phyloP scores from a whole-genome alignment of 2,329 filamentous ascomycete genomes.

The Ophiostoma perfectum region DNA sequence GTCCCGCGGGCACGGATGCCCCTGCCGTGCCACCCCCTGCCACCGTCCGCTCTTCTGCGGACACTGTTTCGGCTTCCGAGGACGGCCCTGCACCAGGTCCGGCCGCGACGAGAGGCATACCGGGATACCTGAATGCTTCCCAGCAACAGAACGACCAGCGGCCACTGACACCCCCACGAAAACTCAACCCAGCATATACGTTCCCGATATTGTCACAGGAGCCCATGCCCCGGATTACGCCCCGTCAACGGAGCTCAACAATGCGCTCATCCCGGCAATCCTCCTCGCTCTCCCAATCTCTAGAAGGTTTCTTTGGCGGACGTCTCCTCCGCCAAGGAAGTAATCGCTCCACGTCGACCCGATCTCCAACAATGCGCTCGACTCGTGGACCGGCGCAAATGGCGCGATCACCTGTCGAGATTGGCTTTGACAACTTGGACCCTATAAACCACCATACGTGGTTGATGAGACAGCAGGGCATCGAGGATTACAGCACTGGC shows the following conservation, averaged over 20 bases:
- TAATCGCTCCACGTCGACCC: slow-evolving; percentile 25
- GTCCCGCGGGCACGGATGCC: background rate
- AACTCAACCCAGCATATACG: slow-evolving; percentile 12
- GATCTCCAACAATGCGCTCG: slow-evolving; percentile 12
- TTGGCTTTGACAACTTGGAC: slow-evolving; percentile 13
- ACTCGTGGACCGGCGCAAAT: background rate
- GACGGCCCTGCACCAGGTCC: background rate
- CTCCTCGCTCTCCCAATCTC: slow-evolving; percentile 17
- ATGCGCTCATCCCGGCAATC: slow-evolving; percentile 4
- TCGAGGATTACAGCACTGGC: slow-evolving; percentile 19
- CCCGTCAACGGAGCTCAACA: slow-evolving; percentile 23
- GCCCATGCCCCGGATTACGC: background rate
- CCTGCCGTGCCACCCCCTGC: background rate
- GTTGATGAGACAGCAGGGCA: slow-evolving; percentile 23
- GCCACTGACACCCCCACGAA: background rate
- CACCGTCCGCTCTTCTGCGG: background rate
- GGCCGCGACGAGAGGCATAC: background rate
- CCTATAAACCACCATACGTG: slow-evolving; percentile 24
- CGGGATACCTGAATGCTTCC: background rate
- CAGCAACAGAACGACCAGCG: slow-evolving; percentile 17
- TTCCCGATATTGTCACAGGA: slow-evolving; percentile 6
- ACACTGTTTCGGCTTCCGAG: background rate
- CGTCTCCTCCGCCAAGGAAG: slow-evolving; percentile 26
- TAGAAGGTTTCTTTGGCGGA: slow-evolving; percentile 17
- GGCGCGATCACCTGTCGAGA: slow-evolving; percentile 20